Conservation (phyloP, 2,329 filamentous ascomycete genomes). For the Apiospora kogelbergensis region DNA sequence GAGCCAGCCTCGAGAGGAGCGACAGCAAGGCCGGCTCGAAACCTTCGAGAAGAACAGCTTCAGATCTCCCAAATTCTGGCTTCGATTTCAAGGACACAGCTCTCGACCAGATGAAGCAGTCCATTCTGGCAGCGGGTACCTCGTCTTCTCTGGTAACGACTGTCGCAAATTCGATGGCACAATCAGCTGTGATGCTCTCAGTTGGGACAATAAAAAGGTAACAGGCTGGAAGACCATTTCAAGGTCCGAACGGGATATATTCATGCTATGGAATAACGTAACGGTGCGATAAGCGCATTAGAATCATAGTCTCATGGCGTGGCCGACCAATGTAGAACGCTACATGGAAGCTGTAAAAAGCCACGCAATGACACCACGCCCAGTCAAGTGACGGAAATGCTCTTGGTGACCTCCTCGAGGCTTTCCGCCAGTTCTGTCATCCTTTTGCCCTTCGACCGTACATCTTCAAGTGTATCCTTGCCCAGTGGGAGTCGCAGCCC, state of each 20-base stretch:
- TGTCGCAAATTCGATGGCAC: slow-evolving; percentile 25
- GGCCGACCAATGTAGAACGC: background rate
- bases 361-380: background rate
- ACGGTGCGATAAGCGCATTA: background rate
- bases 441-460: slow-evolving; percentile 12
- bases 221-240: slow-evolving; percentile 21
- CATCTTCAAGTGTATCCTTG: slow-evolving; percentile 9
- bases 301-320: background rate
- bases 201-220: slow-evolving; percentile 22
- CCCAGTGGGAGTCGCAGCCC: slow-evolving; percentile 17
- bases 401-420: background rate
- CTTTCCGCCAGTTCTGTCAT: background rate
- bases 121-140: slow-evolving; percentile 20
- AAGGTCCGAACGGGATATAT: slow-evolving; percentile 14
- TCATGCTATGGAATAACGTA: background rate
- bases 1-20: background rate
- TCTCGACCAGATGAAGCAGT: background rate
- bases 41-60: slow-evolving; percentile 27
- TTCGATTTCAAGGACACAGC: slow-evolving; percentile 18
- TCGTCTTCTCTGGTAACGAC: slow-evolving; percentile 25
- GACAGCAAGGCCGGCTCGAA: slow-evolving; percentile 15
- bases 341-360: background rate
- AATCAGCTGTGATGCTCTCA: slow-evolving; percentile 21
- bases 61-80: slow-evolving; percentile 26
- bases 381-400: background rate